These are phyloP conservation scores for Odontarrhena argentea DNA, from an alignment of 345 rosid genomes.

Conservation along the genomic window DNA sequence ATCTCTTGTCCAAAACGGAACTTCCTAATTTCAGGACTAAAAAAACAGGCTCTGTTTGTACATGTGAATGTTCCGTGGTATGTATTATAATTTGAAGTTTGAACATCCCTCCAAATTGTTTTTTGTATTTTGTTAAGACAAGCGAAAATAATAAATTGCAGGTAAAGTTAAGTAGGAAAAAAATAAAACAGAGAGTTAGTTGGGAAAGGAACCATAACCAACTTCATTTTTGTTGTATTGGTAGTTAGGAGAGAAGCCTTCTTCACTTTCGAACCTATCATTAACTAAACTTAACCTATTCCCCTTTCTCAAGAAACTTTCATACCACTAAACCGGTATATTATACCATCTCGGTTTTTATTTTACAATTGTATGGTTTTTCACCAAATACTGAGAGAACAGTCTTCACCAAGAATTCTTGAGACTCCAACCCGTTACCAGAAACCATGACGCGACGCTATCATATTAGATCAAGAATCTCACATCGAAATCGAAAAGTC, in stretches of 20 bases:
- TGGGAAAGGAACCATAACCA: constrained; percentile 38
- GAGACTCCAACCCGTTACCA: constrained; percentile 17
- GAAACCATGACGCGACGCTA: constrained; percentile 11
- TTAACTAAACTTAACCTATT: constrained; percentile 30
- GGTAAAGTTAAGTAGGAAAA: constrained; percentile 43
- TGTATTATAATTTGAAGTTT: not conserved
- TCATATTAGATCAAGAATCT: constrained; percentile 2
- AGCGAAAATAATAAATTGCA: constrained; percentile 15
- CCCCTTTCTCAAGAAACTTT: not conserved
- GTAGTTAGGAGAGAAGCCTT: constrained; percentile 40
- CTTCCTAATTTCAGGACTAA: constrained; percentile 34
- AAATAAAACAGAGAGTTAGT: constrained; percentile 23
- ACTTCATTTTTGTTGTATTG: constrained; percentile 29
- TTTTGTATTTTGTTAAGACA: not conserved
- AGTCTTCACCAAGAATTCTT: constrained; percentile 1
- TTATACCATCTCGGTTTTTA: not conserved
- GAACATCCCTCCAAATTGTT: constrained; percentile 2
- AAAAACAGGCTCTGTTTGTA: constrained; percentile 15
- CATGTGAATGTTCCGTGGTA: constrained; percentile 21
- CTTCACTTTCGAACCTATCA: constrained; percentile 35
- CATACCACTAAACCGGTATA: constrained; percentile 17
- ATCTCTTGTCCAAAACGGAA: constrained; percentile 30
- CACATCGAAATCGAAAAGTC: not conserved
- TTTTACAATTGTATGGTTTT: not conserved
- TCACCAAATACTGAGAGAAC: constrained; percentile 1